These are phyloP conservation scores for Moniliophthora roreri DNA, from an alignment of 1,284 basidiomycete species.

Conservation along the genomic window DNA sequence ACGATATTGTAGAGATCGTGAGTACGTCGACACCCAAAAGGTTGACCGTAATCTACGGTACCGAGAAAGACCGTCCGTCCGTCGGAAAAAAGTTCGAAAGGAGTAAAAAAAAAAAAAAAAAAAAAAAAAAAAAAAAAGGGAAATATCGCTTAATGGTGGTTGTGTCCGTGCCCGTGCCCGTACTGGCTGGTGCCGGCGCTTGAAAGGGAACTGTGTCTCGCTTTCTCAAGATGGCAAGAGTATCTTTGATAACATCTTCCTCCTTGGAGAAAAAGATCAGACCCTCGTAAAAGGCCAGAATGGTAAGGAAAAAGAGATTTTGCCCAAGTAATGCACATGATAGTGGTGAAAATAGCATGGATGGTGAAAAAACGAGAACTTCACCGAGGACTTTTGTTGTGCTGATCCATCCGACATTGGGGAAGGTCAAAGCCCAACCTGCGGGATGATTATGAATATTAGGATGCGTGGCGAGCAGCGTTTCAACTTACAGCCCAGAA, in stretches of 20 bases:
- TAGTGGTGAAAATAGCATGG: conserved; percentile 38
- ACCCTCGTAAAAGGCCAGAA: conserved; percentile 42
- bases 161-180: too few relatives aligned
- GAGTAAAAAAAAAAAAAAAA: too few relatives aligned
- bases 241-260: conserved; percentile 43
- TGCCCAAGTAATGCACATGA: conserved; percentile 40
- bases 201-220: background rate
- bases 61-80: too few relatives aligned
- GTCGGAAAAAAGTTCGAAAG: too few relatives aligned
- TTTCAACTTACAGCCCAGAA: conserved; percentile 43
- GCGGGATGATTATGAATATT: background rate
- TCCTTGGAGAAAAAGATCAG: conserved; percentile 44
- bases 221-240: background rate
- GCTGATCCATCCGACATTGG: conserved; percentile 51
- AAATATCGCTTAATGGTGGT: too few relatives aligned
- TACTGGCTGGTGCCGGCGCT: too few relatives aligned
- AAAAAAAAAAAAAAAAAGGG: too few relatives aligned
- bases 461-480: too few relatives aligned
- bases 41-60: too few relatives aligned
- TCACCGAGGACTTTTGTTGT: conserved; percentile 40
- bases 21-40: too few relatives aligned
- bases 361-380: conserved; percentile 37
- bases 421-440: conserved; percentile 51
- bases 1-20: too few relatives aligned
- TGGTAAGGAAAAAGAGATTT: conserved; percentile 40